phyloP scores from a whole-genome alignment of 179 eudicot genomes.

The Beta lomatogona region DNA sequence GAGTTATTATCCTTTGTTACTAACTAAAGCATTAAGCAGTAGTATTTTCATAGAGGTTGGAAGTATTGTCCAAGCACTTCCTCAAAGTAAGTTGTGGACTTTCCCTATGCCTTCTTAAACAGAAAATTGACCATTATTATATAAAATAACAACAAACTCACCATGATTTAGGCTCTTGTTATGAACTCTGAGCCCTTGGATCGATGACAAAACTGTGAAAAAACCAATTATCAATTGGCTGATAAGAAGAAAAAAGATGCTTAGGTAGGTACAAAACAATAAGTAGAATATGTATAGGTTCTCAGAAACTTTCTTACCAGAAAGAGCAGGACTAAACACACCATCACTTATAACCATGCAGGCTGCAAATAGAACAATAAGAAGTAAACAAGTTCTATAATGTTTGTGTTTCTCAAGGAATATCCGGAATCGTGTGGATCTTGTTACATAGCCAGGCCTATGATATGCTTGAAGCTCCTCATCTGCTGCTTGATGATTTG shows the following conservation, averaged over 20 bases:
- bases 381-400: constrained; percentile 41
- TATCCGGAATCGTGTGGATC: constrained; percentile 34
- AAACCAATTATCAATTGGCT: constrained; percentile 11
- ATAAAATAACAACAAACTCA: constrained; percentile 27
- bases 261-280: not conserved
- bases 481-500: constrained; percentile 54
- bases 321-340: constrained; percentile 48
- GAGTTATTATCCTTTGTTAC: constrained; percentile 21
- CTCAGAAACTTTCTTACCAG: constrained; percentile 32
- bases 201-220: constrained; percentile 49
- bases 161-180: constrained; percentile 30
- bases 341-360: constrained; percentile 51
- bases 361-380: constrained; percentile 46
- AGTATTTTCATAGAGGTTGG: not conserved
- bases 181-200: constrained; percentile 47
- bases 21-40: constrained; percentile 3
- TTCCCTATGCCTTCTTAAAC: not conserved
- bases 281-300: not conserved
- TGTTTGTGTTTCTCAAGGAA: constrained; percentile 42
- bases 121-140: not conserved
- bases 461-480: constrained; percentile 52
- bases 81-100: not conserved
- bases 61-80: not conserved
- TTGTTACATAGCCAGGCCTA: constrained; percentile 38
- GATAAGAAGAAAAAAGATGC: not conserved